Evolutionary conservation across 2,329 filamentous ascomycete genomes (phyloP), one percentile per base, ranked within the genome.

Genomic region (Lecanosticta acicola): DNA sequence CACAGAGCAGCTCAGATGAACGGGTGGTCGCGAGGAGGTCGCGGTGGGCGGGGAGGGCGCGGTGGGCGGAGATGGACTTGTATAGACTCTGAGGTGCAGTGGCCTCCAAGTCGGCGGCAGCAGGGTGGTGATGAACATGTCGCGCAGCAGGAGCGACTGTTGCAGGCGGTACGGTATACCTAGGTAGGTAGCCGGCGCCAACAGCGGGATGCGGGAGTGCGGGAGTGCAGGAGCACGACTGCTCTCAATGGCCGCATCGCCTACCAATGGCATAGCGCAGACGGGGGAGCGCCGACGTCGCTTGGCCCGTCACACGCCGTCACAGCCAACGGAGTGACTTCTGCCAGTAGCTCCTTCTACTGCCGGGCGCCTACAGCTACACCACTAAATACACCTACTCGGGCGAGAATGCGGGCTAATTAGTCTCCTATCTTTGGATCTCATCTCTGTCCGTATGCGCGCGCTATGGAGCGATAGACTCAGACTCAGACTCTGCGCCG

Each of bases 1-100:
- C 41, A 45, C 43, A 51, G 42, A 35, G 43, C 48, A 41, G 45
- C 55, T 57, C 57, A 49, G 56, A 41, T 33, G 59, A 55, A 54
- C 50, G 55, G 56, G 59, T 66, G 62, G 62, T 65, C 59, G 61
- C 58, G 58, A 64, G 60, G 55, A 56, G 58, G 58, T 64, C 63
- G 59, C 64, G 59, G 64, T 64, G 68, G 65, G 65, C 59, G 62
- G 61, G 67, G 35, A 33, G 57, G 64, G 68, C 65, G 66, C 64
- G 64, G 66, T 59, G 7, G 24, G 53, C 54, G n/a, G n/a, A n/a
- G n/a, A n/a, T 48, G 58, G 61, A 54, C 64, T 70, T 68, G 67
- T 71, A 70, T 71, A 71, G 59, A 64, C 37, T 39, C 24, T 50
- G 37, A 46, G 37, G 49, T 48, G 58, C 55, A 58, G 59, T 58